These are phyloP conservation scores for Candida neerlandica DNA, from an alignment of 1,139 yeast genomes.

Conservation along the genomic window DNA sequence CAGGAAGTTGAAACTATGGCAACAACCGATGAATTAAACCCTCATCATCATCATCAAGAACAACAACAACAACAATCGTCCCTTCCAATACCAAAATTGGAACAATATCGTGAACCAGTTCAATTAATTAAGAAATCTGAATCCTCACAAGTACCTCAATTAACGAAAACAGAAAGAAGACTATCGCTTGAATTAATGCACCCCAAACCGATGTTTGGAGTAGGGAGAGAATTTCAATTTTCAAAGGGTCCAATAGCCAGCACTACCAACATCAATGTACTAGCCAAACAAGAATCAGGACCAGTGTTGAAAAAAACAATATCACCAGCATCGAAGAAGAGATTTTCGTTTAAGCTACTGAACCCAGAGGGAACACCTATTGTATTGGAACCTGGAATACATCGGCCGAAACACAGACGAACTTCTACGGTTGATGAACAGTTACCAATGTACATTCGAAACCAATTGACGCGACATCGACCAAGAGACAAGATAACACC, in stretches of 20 bases:
- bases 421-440: constrained; percentile 42
- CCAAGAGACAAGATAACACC: constrained; percentile 13
- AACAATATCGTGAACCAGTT: background rate
- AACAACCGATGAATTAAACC: background rate
- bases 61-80: background rate
- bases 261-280: constrained; percentile 38
- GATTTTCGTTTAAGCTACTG: background rate
- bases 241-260: constrained; percentile 38
- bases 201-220: constrained; percentile 16
- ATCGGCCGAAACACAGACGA: constrained; percentile 22
- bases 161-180: constrained; percentile 28
- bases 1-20: background rate
- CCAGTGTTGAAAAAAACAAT: background rate
- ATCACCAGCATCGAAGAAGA: constrained; percentile 1
- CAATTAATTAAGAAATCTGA: constrained; percentile 1
- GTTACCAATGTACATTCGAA: constrained; percentile 41
- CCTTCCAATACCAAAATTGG: background rate
- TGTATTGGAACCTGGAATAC: background rate
- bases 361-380: background rate
- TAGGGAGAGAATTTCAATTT: constrained; percentile 21
- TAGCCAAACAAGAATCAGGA: constrained; percentile 30
- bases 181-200: constrained; percentile 38
- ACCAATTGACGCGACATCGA: constrained; percentile 25
- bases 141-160: constrained; percentile 22
- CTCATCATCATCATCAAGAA: background rate